These are phyloP conservation scores for Cyberlindnera subsufficiens DNA, from an alignment of 805 yeast species.

Conservation along the genomic window DNA sequence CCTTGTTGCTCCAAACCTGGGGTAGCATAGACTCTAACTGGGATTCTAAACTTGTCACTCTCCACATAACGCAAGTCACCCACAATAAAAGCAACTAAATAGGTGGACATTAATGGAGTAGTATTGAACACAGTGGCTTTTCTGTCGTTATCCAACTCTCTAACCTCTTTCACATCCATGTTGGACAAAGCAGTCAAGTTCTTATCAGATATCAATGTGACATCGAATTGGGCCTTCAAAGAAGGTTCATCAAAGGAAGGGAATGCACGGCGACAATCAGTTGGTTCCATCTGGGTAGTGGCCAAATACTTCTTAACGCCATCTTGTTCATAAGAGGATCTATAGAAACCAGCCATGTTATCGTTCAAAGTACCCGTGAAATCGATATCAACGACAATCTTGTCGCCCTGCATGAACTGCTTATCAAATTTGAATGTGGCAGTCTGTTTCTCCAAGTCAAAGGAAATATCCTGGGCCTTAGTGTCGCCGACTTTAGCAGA, in stretches of 20 bases:
- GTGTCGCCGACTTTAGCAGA: constrained; percentile 35
- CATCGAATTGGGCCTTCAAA: constrained; percentile 65
- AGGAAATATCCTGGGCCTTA: constrained; percentile 29
- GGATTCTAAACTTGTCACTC: constrained; percentile 57
- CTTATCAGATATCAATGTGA: constrained; percentile 52
- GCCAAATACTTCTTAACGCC: constrained; percentile 68
- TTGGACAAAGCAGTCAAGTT: constrained; percentile 58
- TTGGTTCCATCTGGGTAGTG: constrained; percentile 82
- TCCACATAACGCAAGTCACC: constrained; percentile 77
- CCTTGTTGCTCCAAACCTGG: constrained; percentile 73
- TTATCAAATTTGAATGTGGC: constrained; percentile 52
- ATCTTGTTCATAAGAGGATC: constrained; percentile 54
- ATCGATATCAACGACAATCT: constrained; percentile 40
- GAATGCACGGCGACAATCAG: constrained; percentile 83
- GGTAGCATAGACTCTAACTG: constrained; percentile 76
- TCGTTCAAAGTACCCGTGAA: constrained; percentile 65
- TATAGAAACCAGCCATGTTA: constrained; percentile 80
- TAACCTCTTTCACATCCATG: constrained; percentile 56
- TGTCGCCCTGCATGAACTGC: constrained; percentile 32
- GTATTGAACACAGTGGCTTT: constrained; percentile 60
- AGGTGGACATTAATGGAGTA: constrained; percentile 84
- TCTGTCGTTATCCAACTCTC: constrained; percentile 34
- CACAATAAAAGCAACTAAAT: constrained; percentile 75
- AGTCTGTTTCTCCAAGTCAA: constrained; percentile 54
- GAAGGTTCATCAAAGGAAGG: constrained; percentile 86